Base-by-base conservation (phyloP, 345 rosid genomes). In the Syzygium grande region DNA sequence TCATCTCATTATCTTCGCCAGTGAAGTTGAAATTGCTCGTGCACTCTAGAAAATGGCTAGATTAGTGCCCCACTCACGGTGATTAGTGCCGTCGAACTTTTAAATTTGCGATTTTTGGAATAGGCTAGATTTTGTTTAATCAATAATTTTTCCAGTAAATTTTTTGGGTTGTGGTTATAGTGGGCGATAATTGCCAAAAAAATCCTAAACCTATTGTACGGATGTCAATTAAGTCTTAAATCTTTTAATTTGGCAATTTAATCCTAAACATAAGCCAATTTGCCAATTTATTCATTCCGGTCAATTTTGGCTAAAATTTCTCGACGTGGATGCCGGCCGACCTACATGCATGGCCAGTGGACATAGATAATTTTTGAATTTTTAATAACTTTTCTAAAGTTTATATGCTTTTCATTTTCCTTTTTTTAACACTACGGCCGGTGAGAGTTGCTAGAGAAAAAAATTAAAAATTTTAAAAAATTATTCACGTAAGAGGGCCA, bases 301-400 rank as follows among this genome's bases (percentile, higher is more conserved):
- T 34, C 13, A 34, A 17, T 34, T 68, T 30, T 68, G 23, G 21
- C 1, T 30, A 6, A 11, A 30, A 30, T 7, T 23, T 6, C 14
- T 7, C 0, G 1, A 68, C 21, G 1, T 8, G 5, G 3, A 30
- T 0, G 3, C 2, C 2, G 0, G 7, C 4, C 8, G 30, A n/a
- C 1, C 1, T 61, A 61, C 9, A 3, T 61, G 1, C 6, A 61
- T 0, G 14, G 4, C 0, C 5, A 2, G 6, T 1, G 3, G 0
- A 2, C 14, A 6, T 27, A 4, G 17, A 61, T 3, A 12, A 61
- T 61, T 61, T 61, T 59, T 2, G 13, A 5, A 61, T 1, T 27
- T 61, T 61, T 11, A n/a, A 61, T n/a, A 61, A 12, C n/a, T 61
- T n/a, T 13, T n/a, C 6, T 15, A 0, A 29, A 15, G 5, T 59